Evolutionary conservation across 768 basidiomycete species (phyloP), one percentile per base, ranked within the genome.

Genomic region (Lactarius psammicola): DNA sequence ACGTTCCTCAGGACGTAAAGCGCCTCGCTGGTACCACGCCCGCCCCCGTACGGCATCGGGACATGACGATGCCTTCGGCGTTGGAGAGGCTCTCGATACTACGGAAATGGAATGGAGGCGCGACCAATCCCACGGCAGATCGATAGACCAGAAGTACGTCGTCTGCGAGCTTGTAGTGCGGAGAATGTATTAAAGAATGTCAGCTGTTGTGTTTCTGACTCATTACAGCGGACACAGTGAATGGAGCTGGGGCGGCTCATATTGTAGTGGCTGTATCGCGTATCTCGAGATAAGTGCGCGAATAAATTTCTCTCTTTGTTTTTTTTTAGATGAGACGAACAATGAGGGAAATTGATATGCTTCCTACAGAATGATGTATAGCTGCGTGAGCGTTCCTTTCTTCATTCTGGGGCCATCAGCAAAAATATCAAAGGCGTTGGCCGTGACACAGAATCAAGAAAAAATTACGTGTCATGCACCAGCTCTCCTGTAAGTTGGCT

Each of bases 191-290:
- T 28, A 1, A 33, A 49, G 60, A 28, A 42, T 30, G 18, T 31
- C 49, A 18, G 8, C 46, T 42, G 26, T 33, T 4, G 40, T 23
- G 44, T 51, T 42, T 31, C 28, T 20, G 49, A 23, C 42, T 59
- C 7, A 15, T 57, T 34, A 23, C 57, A 55, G 42, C 67, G 88
- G 88, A 82, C 63, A 89, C 89, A 87, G 77, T 90, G 36, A 91
- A 90, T 69, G 88, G 88, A 15, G 87, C 87, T 30, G 86, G 86
- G 2, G 87, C 88, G 84, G 78, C 90, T 18, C 89, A 90, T 69
- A n/a, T n/a, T n/a, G n/a, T n/a, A 89, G 89, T n/a, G 88, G 86
- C 44, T 88, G 87, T 62, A 73, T 90, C 38, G 85, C 87, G 54
- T 89, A 89, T 75, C 77, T 90, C 62, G 84, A 53, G 89, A 90